A percentile compares a stretch with the other conserved stretches of the same genome.
phyloP scores from a whole-genome alignment of 352 stramenopile genomes.

The Thalassiosira hispida region DNA sequence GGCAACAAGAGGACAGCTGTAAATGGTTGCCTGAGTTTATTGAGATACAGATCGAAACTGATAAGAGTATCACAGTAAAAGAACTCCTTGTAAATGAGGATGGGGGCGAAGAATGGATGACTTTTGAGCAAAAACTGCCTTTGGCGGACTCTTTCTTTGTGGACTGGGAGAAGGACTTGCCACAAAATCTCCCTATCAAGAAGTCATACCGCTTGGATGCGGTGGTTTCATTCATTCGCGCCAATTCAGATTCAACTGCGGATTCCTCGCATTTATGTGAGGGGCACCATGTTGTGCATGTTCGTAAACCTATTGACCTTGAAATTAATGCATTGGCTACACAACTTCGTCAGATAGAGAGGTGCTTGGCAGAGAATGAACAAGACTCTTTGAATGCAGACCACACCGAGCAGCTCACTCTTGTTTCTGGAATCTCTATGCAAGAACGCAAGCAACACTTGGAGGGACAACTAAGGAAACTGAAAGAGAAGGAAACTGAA shows the following conservation, averaged over 20 bases:
- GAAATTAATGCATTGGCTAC: constrained; percentile 49
- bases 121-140: constrained; percentile 46
- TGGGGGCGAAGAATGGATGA: constrained; percentile 55
- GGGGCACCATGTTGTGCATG: constrained; percentile 80
- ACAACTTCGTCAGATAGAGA: constrained; percentile 53
- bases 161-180: constrained; percentile 12
- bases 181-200: constrained; percentile 45
- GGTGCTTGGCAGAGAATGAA: constrained; percentile 47
- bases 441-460: constrained; percentile 34
- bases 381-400: neutral
- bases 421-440: constrained; percentile 29
- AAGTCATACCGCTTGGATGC: constrained; percentile 72
- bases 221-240: constrained; percentile 72
- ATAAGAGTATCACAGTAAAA: constrained; percentile 70
- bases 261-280: constrained; percentile 25
- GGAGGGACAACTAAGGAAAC: constrained; percentile 31
- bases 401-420: constrained; percentile 24
- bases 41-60: constrained; percentile 70
- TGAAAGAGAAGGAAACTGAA: constrained; percentile 38
- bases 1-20: constrained; percentile 54
- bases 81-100: constrained; percentile 60
- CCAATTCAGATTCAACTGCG: constrained; percentile 18
- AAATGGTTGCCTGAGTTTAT: constrained; percentile 83
- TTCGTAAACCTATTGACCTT: constrained; percentile 50
- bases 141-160: constrained; percentile 35